Base-by-base conservation (phyloP, 1,284 basidiomycete genomes). In the Boletus hoseneyae region DNA sequence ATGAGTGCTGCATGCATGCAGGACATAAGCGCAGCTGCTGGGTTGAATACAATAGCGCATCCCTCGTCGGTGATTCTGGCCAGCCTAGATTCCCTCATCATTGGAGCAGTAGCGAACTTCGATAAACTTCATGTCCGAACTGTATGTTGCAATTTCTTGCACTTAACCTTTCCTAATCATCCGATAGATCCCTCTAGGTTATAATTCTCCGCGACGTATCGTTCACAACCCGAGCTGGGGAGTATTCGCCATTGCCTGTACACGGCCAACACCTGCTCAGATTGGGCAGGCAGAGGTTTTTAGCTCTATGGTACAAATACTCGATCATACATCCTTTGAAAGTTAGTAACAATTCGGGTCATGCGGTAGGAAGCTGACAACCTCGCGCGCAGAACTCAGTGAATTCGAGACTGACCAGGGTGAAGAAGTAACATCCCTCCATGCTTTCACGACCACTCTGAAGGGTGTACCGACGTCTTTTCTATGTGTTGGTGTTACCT, bases 111-210 rank as follows among this genome's bases (percentile, higher is more conserved):
- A 13, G 72, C 73, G n/a, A 80, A 85, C 49, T 71, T 92, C 10
- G 85, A 90, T 60, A 90, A 90, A 70, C 77, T 93, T 64, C 88
- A 93, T 57, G 84, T 94, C 34, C 81, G 85, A 53, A 80, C 89
- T 29, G 87, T 92, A 63, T 52, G 79, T 63, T 32, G 16, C n/a
- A 19, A 33, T 16, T 49, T 35, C 48, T 43, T 25, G 16, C 6
- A 21, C 12, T 6, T 39, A 6, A 13, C 9, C n/a, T 33, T 6
- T 36, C 47, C 49, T 63, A 36, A 68, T 45, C 11, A 30, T 42
- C 6, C 32, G 41, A 46, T 58, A 92, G 90, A 71, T 87, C 23
- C 74, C 80, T 29, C 68, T 92, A 4, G 89, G 87, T 1, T 67
- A 78, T 35, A 79, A 87, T 45, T 85, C 79, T 48, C 87, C 90